These are phyloP conservation scores for Populus alba DNA, from an alignment of 345 rosid genomes.

Conservation along the genomic window DNA sequence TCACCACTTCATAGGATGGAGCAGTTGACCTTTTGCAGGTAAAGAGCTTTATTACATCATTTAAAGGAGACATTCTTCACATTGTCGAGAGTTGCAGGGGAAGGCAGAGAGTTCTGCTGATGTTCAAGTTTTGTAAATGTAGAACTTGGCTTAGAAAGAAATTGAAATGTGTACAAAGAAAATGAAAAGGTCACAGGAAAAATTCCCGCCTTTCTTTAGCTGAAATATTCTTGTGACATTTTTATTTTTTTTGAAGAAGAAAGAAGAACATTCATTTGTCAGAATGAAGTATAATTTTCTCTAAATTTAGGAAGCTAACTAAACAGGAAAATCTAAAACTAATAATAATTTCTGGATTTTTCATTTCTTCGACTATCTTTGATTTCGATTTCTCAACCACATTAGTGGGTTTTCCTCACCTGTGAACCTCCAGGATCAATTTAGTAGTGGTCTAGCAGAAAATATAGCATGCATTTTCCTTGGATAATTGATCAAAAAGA, in stretches of 20 bases:
- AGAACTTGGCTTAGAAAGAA: background rate
- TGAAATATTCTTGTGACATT: background rate
- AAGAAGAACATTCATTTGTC: background rate
- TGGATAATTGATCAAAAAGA: no score
- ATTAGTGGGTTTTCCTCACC: no score
- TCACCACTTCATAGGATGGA: background rate
- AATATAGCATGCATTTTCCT: no score
- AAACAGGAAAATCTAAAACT: no score
- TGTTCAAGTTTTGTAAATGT: background rate
- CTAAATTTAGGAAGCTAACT: no score
- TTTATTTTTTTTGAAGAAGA: no score
- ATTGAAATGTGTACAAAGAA: background rate
- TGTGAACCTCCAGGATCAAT: no score
- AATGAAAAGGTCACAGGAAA: background rate
- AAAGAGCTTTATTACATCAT: background rate
- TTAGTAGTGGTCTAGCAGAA: no score
- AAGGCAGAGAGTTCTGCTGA: background rate
- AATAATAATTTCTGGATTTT: no score
- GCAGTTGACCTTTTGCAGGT: background rate
- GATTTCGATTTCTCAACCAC: no score
- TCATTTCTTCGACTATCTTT: no score
- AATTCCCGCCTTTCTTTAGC: background rate
- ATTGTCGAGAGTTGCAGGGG: background rate
- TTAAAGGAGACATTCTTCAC: constrained; percentile 7
- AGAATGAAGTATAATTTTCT: no score